A percentile compares a stretch with the other conserved stretches of the same genome.
Conservation (phyloP, 2,329 filamentous ascomycete genomes). For the Talaromyces sp. region DNA sequence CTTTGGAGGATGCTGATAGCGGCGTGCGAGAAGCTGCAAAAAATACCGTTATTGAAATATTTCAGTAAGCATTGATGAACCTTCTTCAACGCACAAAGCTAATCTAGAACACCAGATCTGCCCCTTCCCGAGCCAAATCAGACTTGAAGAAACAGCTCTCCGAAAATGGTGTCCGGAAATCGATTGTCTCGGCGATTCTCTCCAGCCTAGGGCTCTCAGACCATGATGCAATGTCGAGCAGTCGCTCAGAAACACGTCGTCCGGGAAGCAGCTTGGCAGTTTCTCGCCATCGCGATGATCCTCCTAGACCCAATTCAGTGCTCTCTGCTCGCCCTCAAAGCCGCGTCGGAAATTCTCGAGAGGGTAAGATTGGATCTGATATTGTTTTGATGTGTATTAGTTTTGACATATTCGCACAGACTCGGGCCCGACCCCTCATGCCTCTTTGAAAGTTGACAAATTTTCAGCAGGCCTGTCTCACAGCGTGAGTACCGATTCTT, state of each 20-base stretch:
- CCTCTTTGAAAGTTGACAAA: conserved; percentile 18
- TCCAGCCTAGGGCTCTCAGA: conserved; percentile 59
- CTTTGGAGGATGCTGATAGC: conserved; percentile 85
- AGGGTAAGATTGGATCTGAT: conserved; percentile 16
- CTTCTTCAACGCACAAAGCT: not conserved
- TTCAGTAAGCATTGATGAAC: conserved; percentile 52
- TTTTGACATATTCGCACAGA: not conserved
- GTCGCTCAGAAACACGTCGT: conserved; percentile 17
- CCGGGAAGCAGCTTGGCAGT: conserved; percentile 21
- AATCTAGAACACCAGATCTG: conserved; percentile 50
- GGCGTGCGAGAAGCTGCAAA: conserved; percentile 83
- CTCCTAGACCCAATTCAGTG: conserved; percentile 24
- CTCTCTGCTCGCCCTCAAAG: conserved; percentile 24
- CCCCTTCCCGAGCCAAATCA: conserved; percentile 76
- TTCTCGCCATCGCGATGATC: conserved; percentile 22
- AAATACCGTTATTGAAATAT: conserved; percentile 76
- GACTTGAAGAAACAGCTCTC: conserved; percentile 84
- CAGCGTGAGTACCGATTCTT: conserved; percentile 13
- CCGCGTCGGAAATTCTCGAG: conserved; percentile 10
- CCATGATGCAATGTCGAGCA: conserved; percentile 22
- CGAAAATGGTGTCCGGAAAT: conserved; percentile 76
- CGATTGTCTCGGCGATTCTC: conserved; percentile 77
- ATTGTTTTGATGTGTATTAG: conserved; percentile 6
- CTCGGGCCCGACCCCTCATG: conserved; percentile 17
- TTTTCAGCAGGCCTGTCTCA: conserved; percentile 16